Base-by-base conservation (phyloP, 371 early-diverging fungal genomes). In the Mucor racemosus region DNA sequence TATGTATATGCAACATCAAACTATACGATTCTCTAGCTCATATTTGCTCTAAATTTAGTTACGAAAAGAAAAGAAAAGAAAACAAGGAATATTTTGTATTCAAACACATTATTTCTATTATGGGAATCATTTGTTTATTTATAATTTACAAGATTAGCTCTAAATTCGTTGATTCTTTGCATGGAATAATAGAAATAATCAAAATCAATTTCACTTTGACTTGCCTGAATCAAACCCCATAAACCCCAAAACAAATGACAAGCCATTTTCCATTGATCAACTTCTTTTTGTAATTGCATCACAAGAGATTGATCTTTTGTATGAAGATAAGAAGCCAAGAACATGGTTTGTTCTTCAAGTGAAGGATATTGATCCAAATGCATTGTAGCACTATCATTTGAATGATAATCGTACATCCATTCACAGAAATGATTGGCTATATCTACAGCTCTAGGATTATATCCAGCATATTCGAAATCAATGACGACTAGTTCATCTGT, bases 401-500 rank as follows among this genome's bases (percentile, higher is more conserved):
- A 73, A 65, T 91, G 91, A 70, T 95, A 95, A 69, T 95, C 87
- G 33, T 92, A 91, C 78, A 86, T 91, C 93, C 93, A 95, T 62
- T 95, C 95, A 75, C 92, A 92, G 68, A 95, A 95, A 64, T 95
- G 95, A 73, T 95, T 95, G 34, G 91, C 95, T 41, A 95, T 90
- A 42, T 95, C 95, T 46, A 82, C 93, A 6, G 88, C 95, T 7
- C 92, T 89, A 58, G 88, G 86, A 67, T 92, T 95, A 71, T 92
- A 93, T 0, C 96, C 94, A 14, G 94, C 88, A 74, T 95, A 95
- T 65, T 95, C 95, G 71, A 92, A 94, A 63, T 95, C 95, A 26
- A 80, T 75, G 34, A 80, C 64, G 6, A 77, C 80, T 7, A 80
- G 58, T 31, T 73, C 70, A 7, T 56, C 58, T 7, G 68, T 72